Base-by-base conservation (phyloP, 2,329 filamentous ascomycete genomes). In the Fusarium pseudocircinatum region DNA sequence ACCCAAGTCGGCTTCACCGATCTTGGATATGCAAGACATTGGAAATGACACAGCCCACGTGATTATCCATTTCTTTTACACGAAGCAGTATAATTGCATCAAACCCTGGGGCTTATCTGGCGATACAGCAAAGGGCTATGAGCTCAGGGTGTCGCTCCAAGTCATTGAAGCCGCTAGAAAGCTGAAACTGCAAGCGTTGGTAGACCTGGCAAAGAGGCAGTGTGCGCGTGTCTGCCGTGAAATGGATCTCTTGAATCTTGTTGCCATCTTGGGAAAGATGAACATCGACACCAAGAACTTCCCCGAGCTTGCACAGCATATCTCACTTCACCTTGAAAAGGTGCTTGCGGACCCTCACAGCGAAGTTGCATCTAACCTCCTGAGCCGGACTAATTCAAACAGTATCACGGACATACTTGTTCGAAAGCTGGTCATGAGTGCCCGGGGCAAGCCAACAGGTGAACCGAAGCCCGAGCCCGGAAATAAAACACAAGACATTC, bases 1-100 rank as follows among this genome's bases (percentile, higher is more conserved):
- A n/a, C 3, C 24, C 20, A n/a, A 16, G 3, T 40, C 34, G 4
- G 11, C 24, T 4, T 7, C 20, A 6, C 11, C 24, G 20, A 54
- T 30, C 20, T 5, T 54, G 24, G 50, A 54, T 12, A 4, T 63
- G 34, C 30, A 34, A 4, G 28, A 47, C 3, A 24, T 63, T 30
- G 34, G 26, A 2, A 13, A 16, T 2, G 22, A 24, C 7, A 63
- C n/a, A 10, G 54, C 54, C 15, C 36, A 66, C 13, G 13, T 56
- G 1, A 16, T 73, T 10, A 24, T 73, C 3, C 59, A 73, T 14
- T 73, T 40, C 14, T 14, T 70, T 0, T 50, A 43, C 18, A 39
- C 66, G 4, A 67, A 52, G 4, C 49, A 9, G 1, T 71, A 74
- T 14, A 34, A 60, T 6, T 64, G 44, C 4, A 56, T 61, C 10